Evolutionary conservation across 116 monocot species (phyloP), one percentile per base, ranked within the genome.

Genomic region (Dioscorea cayenensis): DNA sequence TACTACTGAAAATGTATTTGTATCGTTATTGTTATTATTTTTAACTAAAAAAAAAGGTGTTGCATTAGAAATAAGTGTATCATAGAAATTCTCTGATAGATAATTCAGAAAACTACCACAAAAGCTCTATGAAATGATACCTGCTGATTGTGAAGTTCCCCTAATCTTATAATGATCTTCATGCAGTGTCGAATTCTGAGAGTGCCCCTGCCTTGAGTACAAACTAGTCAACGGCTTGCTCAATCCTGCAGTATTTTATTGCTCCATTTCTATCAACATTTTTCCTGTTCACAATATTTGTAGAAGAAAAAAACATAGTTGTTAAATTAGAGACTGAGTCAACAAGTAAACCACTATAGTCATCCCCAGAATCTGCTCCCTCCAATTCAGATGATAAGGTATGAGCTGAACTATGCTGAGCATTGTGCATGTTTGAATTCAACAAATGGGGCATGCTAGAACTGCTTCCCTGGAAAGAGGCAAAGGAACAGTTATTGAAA

Each of bases 331-430:
- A 55, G 18, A 55, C 18, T 50, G 69, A 50, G 22, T 78, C 76
- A 63, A 62, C 51, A 67, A 69, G 51, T 67, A 82, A 68, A 6
- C 28, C 70, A 65, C 63, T 64, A 70, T 64, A 51, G 25, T 79
- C 79, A 67, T 82, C 67, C 32, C 78, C 77, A 60, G 77, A 87
- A 66, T 87, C 81, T 51, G 66, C 77, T 77, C 82, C 82, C 51
- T 87, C 82, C 48, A 76, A 62, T 71, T 80, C 87, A 72, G 81
- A 67, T 52, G 83, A 77, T 20, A 64, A 72, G 67, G 84, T 28
- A 6, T 73, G 82, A 49, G 19, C 60, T 59, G 75, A 67, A 67
- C 17, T 79, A 65, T 67, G 49, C 64, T 68, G 78, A 73, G 38
- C n/a, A 70, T 74, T 73, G 55, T 63, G 48, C 7, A 28, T 22